phyloP scores from a whole-genome alignment of 176 grass and related monocot genomes.

The Cenchrus americanus region DNA sequence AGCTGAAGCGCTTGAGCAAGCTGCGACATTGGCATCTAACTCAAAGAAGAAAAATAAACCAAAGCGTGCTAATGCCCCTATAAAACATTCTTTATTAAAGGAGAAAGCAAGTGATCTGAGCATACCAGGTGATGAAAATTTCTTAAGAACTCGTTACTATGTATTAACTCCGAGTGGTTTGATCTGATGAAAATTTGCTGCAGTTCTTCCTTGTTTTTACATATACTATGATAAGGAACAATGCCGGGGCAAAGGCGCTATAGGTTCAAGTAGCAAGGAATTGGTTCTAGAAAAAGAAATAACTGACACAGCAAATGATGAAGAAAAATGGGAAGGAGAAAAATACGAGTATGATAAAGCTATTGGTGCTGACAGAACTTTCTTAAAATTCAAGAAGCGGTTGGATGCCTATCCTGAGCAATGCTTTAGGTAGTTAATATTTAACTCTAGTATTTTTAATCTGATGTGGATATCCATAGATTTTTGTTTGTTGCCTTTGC shows the following conservation, averaged over 20 bases:
- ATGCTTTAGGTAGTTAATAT: conserved; percentile 77
- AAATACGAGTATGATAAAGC: conserved; percentile 88
- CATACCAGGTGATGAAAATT: conserved; percentile 53
- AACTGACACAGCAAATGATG: conserved; percentile 39
- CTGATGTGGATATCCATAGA: background rate
- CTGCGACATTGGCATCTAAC: conserved; percentile 62
- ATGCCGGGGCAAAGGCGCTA: conserved; percentile 2
- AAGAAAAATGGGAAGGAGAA: conserved; percentile 88
- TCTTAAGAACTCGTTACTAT: background rate
- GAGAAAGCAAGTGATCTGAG: conserved; percentile 39
- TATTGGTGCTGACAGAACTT: conserved; percentile 77
- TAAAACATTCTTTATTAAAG: conserved; percentile 44
- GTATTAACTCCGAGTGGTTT: background rate
- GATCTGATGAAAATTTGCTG: conserved; percentile 31
- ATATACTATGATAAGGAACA: conserved; percentile 69
- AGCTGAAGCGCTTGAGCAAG: conserved; percentile 72
- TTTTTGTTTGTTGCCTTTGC: conserved; percentile 5
- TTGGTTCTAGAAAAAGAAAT: conserved; percentile 57
- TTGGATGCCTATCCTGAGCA: conserved; percentile 86
- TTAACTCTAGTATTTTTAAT: background rate
- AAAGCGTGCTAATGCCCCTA: conserved; percentile 38
- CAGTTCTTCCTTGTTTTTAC: conserved; percentile 96
- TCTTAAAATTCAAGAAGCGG: conserved; percentile 94
- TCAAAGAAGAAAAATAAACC: conserved; percentile 74
- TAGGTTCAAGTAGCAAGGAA: conserved; percentile 41